phyloP scores from a whole-genome alignment of 2,329 filamentous ascomycete species.

The Dactylonectria macrodidyma region DNA sequence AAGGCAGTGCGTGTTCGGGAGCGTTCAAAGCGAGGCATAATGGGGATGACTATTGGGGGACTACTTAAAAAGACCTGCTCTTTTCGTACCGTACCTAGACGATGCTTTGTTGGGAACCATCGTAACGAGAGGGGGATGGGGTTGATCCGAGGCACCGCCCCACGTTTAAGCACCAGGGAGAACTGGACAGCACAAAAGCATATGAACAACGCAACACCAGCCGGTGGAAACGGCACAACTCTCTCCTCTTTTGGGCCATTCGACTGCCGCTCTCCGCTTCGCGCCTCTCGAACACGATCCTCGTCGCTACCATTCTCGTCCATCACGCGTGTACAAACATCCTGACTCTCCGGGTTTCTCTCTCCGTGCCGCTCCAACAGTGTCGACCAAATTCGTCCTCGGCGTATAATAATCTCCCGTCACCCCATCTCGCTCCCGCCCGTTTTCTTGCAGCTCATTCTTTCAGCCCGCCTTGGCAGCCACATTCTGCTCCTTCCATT shows the following conservation, averaged over 20 bases:
- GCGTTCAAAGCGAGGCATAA: too few species aligned
- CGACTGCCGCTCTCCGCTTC: background rate
- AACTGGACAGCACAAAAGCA: slow-evolving; percentile 40
- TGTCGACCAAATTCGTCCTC: slow-evolving; percentile 6
- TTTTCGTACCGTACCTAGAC: background rate
- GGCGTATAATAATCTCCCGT: slow-evolving; percentile 25
- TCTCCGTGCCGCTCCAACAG: background rate
- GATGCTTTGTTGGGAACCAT: background rate
- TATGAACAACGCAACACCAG: slow-evolving; percentile 40
- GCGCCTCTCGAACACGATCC: background rate
- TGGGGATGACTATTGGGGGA: too few species aligned
- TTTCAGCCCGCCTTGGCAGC: background rate
- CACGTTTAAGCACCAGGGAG: slow-evolving; percentile 24
- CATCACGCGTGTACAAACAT: background rate
- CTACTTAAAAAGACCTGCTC: background rate
- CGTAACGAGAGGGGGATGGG: slow-evolving; percentile 24
- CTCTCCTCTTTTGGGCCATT: slow-evolving; percentile 1
- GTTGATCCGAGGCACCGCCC: slow-evolving; percentile 23
- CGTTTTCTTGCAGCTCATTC: slow-evolving; percentile 7
- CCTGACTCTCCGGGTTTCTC: background rate
- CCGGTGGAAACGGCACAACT: slow-evolving; percentile 3
- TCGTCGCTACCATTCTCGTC: background rate
- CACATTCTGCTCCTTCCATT: slow-evolving; percentile 3
- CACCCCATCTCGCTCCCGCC: slow-evolving; percentile 7
- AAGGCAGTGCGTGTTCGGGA: background rate